Evolutionary conservation across 495 filamentous ascomycete species (phyloP).

Genomic region (Pseudomonodictys pantanalensis): DNA sequence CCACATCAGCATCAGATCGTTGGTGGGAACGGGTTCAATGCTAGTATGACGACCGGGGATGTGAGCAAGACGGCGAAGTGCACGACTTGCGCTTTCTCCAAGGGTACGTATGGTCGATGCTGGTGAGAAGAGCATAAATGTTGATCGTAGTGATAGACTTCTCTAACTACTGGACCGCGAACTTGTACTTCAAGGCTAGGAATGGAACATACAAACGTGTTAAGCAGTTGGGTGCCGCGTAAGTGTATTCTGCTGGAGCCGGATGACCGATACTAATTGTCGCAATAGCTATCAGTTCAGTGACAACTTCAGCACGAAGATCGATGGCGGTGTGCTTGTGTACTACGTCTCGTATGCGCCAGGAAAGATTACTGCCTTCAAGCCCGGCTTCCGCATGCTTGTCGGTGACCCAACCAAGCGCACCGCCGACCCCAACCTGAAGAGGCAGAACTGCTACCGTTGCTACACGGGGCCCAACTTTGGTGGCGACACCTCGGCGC

Average conservation of each 20-base stretch:
- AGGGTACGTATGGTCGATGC: background rate
- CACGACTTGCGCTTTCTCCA: conserved; percentile 20
- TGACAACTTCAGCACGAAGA: conserved; percentile 48
- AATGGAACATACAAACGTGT: conserved; percentile 29
- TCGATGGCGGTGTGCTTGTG: conserved; percentile 22
- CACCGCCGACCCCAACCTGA: conserved; percentile 5
- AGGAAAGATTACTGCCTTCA: conserved; percentile 46
- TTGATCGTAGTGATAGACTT: background rate
- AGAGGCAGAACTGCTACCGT: conserved; percentile 25
- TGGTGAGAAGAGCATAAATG: too few relatives aligned
- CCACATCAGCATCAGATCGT: conserved; percentile 48
- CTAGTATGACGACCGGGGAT: conserved; percentile 20
- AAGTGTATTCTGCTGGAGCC: background rate
- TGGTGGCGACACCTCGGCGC: conserved; percentile 21
- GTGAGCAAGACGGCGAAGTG: conserved; percentile 10
- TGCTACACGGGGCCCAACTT: conserved; percentile 26
- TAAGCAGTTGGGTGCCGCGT: conserved; percentile 17
- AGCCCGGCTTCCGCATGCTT: conserved; percentile 29
- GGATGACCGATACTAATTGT: background rate
- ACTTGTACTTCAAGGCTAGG: conserved; percentile 31
- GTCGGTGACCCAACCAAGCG: conserved; percentile 18
- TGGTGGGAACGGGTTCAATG: conserved; percentile 37
- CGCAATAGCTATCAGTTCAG: conserved; percentile 41
- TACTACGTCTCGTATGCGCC: conserved; percentile 24
- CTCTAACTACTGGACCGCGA: conserved; percentile 28